phyloP scores from a whole-genome alignment of 2,329 filamentous ascomycete genomes.

The Arthroderma sp. region DNA sequence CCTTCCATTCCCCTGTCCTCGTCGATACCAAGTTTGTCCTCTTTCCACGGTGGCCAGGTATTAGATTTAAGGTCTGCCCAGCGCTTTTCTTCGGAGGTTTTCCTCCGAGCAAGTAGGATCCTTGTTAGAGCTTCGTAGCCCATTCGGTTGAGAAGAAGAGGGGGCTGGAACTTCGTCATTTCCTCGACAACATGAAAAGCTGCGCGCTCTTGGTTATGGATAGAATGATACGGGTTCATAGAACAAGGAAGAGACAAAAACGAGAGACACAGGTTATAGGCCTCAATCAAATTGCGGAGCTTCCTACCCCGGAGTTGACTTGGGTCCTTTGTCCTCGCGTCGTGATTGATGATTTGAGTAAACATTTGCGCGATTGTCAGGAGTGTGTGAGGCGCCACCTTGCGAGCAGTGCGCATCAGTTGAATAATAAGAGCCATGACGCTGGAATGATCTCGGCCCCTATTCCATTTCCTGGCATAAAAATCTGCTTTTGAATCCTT shows the following conservation, averaged over 20 bases:
- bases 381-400: conserved; percentile 35
- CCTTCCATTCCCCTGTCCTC: conserved; percentile 42
- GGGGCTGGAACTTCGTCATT: conserved; percentile 43
- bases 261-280: conserved; percentile 38
- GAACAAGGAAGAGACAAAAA: conserved; percentile 37
- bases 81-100: conserved; percentile 41
- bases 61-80: conserved; percentile 47
- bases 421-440: conserved; percentile 32
- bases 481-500: not conserved
- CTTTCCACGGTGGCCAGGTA: conserved; percentile 55
- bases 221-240: conserved; percentile 37
- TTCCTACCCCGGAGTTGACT: conserved; percentile 6
- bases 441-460: conserved; percentile 15
- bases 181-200: conserved; percentile 44
- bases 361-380: conserved; percentile 29
- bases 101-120: conserved; percentile 45
- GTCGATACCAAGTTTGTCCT: conserved; percentile 48
- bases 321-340: conserved; percentile 6
- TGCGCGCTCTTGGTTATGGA: conserved; percentile 40
- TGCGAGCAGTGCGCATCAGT: conserved; percentile 38
- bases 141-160: conserved; percentile 41
- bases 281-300: conserved; percentile 22
- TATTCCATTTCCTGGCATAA: conserved; percentile 10
- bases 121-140: conserved; percentile 45
- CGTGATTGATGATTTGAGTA: conserved; percentile 19